Percentiles rank a stretch among this genome's conserved stretches.
Evolutionary conservation across 352 stramenopile genomes (phyloP).

Genomic region (Thraustochytrium striatum): DNA sequence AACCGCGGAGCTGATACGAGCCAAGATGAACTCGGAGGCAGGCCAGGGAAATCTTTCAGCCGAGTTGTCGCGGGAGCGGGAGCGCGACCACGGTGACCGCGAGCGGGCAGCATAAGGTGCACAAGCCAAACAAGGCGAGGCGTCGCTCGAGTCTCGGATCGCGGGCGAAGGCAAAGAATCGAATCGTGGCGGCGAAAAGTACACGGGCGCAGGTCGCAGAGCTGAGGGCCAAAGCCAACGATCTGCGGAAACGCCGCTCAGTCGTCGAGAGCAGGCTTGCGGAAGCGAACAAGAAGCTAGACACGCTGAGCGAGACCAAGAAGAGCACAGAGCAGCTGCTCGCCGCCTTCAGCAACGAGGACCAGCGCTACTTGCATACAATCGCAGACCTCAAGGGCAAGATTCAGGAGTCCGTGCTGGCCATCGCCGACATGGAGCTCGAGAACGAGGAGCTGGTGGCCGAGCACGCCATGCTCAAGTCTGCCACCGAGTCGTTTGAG

Average conservation of each 20-base stretch:
- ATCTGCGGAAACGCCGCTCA: background rate
- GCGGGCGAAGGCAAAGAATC: too few relatives aligned
- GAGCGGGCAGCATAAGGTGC: too few relatives aligned
- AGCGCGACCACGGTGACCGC: too few relatives aligned
- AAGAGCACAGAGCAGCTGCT: background rate
- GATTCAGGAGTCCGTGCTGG: background rate
- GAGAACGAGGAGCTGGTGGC: background rate
- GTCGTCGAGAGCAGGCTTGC: background rate
- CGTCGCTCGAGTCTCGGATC: too few relatives aligned
- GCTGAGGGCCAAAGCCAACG: background rate
- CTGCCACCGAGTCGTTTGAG: background rate
- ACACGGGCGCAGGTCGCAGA: background rate
- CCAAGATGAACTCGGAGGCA: too few relatives aligned
- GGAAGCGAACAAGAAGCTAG: background rate
- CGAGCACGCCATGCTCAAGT: background rate
- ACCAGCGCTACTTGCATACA: background rate
- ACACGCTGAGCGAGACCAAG: background rate
- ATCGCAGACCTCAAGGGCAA: background rate
- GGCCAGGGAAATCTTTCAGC: too few relatives aligned
- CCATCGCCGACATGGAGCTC: background rate
- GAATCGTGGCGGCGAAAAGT: too few relatives aligned
- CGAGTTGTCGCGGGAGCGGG: too few relatives aligned
- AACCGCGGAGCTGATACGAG: too few relatives aligned
- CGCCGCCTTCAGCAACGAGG: background rate
- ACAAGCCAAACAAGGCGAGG: too few relatives aligned